These are phyloP conservation scores for Penicillium sp. DNA, from an alignment of 2,329 filamentous ascomycete species.

Conservation along the genomic window DNA sequence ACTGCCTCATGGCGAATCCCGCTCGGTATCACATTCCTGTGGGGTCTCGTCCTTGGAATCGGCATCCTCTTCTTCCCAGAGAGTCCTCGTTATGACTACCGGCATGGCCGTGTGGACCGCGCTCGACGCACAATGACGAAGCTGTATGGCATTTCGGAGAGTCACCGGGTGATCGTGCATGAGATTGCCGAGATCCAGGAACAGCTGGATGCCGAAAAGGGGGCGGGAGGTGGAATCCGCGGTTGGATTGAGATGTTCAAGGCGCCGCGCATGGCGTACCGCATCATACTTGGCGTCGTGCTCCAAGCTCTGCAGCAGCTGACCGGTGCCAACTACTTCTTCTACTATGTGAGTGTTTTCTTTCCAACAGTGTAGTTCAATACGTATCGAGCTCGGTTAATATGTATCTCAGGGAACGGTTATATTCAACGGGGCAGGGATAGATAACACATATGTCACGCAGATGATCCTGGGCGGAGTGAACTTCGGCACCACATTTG, in stretches of 20 bases:
- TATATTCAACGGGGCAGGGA: conserved; percentile 61
- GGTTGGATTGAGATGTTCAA: conserved; percentile 44
- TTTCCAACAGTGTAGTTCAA: too few species aligned
- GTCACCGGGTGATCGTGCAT: conserved; percentile 53
- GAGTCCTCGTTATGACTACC: conserved; percentile 57
- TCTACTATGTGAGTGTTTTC: conserved; percentile 52
- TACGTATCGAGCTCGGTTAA: conserved; percentile 20
- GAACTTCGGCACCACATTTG: conserved; percentile 65
- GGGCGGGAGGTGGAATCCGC: conserved; percentile 25
- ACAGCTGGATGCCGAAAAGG: conserved; percentile 54
- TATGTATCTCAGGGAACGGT: conserved; percentile 49
- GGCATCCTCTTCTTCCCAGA: conserved; percentile 57
- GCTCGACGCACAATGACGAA: conserved; percentile 54
- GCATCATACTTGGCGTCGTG: conserved; percentile 40
- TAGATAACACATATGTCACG: conserved; percentile 61
- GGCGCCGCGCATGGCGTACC: conserved; percentile 46
- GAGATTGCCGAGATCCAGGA: conserved; percentile 56
- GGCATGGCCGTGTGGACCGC: conserved; percentile 51
- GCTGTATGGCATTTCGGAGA: conserved; percentile 54
- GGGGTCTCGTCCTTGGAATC: conserved; percentile 52
- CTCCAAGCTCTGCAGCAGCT: conserved; percentile 47
- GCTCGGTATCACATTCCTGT: conserved; percentile 58
- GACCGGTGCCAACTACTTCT: conserved; percentile 48
- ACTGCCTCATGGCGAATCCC: conserved; percentile 50
- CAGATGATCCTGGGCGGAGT: conserved; percentile 66